Evolutionary conservation across 2,329 filamentous ascomycete species (phyloP), one percentile per base, ranked within the genome.

Genomic region (Hymenoscyphus fructigenus): DNA sequence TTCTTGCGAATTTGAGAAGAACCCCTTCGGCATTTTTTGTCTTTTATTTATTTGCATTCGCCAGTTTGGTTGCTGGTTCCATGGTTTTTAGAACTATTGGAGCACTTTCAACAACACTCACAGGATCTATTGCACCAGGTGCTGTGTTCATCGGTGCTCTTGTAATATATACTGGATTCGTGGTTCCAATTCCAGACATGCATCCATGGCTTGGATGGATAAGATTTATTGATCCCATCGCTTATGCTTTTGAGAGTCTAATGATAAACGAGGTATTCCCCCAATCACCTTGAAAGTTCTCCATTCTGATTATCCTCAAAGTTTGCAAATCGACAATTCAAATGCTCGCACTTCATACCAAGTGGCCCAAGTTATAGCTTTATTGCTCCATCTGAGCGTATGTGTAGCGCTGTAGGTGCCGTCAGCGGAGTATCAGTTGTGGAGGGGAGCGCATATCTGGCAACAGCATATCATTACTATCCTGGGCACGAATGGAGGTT

Each of bases 71-170:
- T 72, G 83, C 85, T 68, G 95, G 95, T 91, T 93, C 90, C 58
- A 93, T 92, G 88, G 84, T 94, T 68, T 96, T 96, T 85, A 86
- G 92, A 60, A 90, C 87, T 6, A 91, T 96, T 68, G 92, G 85
- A 20, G 88, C 90, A 0, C 79, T 89, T 1, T 93, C 92, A 3
- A 83, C 90, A 59, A 91, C 90, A 0, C 79, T 90, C 7, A 23
- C 85, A 32, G 84, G 87, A 71, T 84, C 85, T 69, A 82, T 88
- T 78, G 84, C 85, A 0, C 85, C 84, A 0, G 82, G 84, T 47
- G 82, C 84, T 6, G 67, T 87, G 15, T 75, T 88, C 66, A 66
- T 69, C 28, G 29, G 73, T 2, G 53, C 57, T 5, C 57, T 67
- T 6, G 44, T 71, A 17, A 66, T 72, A 2, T 73, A 67, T 44